Conservation (phyloP, 2,329 filamentous ascomycete genomes). For the Aspergillus nomiae region DNA sequence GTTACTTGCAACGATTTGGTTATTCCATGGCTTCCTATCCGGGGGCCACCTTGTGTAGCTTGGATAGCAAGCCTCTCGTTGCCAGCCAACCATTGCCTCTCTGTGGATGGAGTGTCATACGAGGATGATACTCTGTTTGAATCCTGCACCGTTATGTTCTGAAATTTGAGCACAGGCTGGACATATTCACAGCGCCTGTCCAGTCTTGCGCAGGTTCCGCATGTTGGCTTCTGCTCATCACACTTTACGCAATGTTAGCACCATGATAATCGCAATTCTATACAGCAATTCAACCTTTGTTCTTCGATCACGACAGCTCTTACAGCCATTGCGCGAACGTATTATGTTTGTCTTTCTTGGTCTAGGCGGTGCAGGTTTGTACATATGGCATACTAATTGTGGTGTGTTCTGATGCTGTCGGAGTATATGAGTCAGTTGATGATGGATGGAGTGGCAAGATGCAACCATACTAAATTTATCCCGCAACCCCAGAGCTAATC, state of each 20-base stretch:
- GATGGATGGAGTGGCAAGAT: too few relatives aligned
- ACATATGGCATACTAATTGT: conserved; percentile 10
- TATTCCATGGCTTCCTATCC: not conserved
- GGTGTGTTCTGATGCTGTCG: too few relatives aligned
- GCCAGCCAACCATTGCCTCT: too few relatives aligned
- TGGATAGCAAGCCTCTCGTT: too few relatives aligned
- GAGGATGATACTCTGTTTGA: not conserved
- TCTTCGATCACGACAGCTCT: conserved; percentile 18
- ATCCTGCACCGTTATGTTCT: not conserved
- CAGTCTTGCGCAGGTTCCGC: conserved; percentile 25
- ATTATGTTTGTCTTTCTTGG: conserved; percentile 22
- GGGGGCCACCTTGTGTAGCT: too few relatives aligned
- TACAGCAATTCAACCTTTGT: conserved; percentile 16
- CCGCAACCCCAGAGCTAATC: too few relatives aligned
- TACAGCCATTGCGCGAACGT: conserved; percentile 24
- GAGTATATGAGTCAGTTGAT: too few relatives aligned
- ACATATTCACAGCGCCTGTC: conserved; percentile 19
- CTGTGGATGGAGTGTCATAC: too few relatives aligned
- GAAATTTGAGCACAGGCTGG: conserved; percentile 18
- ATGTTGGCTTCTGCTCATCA: conserved; percentile 27
- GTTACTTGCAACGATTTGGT: conserved; percentile 23
- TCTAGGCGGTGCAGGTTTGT: conserved; percentile 19
- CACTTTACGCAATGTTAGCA: conserved; percentile 14
- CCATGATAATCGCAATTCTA: not conserved
- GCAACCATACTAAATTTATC: too few relatives aligned